Evolutionary conservation across 1,139 yeast genomes (phyloP).

Genomic region (Candida tropicalis): DNA sequence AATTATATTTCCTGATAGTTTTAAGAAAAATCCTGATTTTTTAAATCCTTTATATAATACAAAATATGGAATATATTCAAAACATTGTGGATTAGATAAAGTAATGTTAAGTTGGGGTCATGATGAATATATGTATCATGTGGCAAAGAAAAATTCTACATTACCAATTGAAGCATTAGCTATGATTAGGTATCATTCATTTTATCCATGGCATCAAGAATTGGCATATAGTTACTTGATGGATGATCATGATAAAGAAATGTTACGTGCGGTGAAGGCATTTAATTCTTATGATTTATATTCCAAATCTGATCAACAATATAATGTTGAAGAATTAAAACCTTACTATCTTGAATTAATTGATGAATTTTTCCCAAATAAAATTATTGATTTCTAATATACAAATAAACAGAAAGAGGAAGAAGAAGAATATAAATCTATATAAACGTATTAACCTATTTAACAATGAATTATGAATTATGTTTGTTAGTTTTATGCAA

Average conservation of each 20-base stretch:
- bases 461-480: not conserved
- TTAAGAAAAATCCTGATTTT: constrained; percentile 61
- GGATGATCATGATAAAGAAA: constrained; percentile 64
- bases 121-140: constrained; percentile 76
- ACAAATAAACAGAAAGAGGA: not conserved
- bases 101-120: constrained; percentile 83
- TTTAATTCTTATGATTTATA: constrained; percentile 72
- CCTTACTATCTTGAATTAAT: constrained; percentile 63
- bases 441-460: not conserved
- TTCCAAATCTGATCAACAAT: constrained; percentile 57
- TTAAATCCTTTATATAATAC: constrained; percentile 66
- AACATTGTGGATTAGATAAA: constrained; percentile 66
- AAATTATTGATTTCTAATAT: constrained; percentile 55
- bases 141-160: constrained; percentile 64
- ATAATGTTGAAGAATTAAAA: constrained; percentile 52
- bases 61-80: constrained; percentile 66
- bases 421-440: constrained; percentile 1
- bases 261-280: constrained; percentile 65
- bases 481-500: constrained; percentile 18
- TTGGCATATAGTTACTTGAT: constrained; percentile 65
- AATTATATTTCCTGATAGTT: constrained; percentile 63
- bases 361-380: constrained; percentile 66
- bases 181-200: constrained; percentile 75
- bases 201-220: constrained; percentile 79
- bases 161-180: constrained; percentile 70